Base-by-base conservation (phyloP, 352 stramenopile species). In the Globisporangium radiosum region DNA sequence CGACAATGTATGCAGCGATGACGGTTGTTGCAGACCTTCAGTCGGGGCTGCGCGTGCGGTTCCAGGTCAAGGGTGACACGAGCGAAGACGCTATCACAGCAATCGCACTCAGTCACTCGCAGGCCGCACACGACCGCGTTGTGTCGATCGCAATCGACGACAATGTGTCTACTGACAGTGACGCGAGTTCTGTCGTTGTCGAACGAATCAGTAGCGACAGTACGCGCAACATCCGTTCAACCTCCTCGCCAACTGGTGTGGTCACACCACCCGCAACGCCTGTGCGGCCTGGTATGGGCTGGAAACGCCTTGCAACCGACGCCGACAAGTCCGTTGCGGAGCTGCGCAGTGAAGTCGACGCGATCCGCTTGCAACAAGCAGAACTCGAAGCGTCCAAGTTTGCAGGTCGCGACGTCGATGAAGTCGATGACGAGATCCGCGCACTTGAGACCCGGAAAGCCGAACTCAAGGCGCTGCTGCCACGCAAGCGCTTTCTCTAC, bases 381-480 rank as follows among this genome's bases (percentile, higher is more conserved):
- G 72, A 69, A 37, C 64, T 90, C 7, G 82, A 92, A 55, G 72
- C 75, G 56, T 75, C 79, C 65, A 92, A 92, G 69, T 90, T 78
- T 60, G 68, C 81, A 11, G 80, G 76, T 44, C 78, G 85, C 17
- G 85, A 94, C 57, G 86, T 94, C 51, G 85, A 94, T 59, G 85
- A 89, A 40, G 79, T 62, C 15, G 78, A 94, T 56, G 85, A 88
- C 43, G 80, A 92, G 69, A 89, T 94, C 50, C 68, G 59, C 8
- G 64, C 54, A 42, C 64, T 92, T n/a, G 81, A 94, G 60, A 64
- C 67, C 47, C 81, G 70, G 15, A 94, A 94, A 64, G 62, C 56
- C n/a, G 75, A 75, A 48, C 63, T 94, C 36, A 85, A 88, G 74
- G 66, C 75, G 44, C 68, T 76, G 55, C 66, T 94, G 55, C 84